These are phyloP conservation scores for Amanita subjunquillea DNA, from an alignment of 768 basidiomycete genomes.

Conservation along the genomic window DNA sequence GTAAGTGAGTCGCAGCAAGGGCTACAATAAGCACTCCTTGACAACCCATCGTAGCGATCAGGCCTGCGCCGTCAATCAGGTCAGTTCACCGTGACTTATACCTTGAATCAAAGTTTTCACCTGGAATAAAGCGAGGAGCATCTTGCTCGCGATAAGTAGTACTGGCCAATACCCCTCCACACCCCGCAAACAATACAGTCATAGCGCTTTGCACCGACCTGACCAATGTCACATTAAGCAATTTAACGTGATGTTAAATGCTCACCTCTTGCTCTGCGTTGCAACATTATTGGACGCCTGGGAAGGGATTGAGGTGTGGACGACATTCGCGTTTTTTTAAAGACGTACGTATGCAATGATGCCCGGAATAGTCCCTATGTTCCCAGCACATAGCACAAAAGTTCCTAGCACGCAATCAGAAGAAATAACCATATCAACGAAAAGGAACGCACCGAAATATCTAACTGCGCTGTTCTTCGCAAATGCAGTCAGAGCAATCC, in stretches of 20 bases:
- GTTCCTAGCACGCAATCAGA: constrained; percentile 19
- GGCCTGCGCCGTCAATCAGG: constrained; percentile 14
- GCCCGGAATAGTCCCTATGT: constrained; percentile 30
- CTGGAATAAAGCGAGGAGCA: constrained; percentile 33
- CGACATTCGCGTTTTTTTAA: not conserved
- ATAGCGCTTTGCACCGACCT: constrained; percentile 28
- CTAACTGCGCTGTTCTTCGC: constrained; percentile 24
- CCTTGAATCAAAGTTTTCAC: constrained; percentile 11
- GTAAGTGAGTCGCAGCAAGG: constrained; percentile 21
- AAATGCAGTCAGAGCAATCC: constrained; percentile 28
- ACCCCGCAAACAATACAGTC: constrained; percentile 28
- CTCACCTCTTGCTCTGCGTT: constrained; percentile 33
- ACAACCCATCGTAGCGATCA: constrained; percentile 28
- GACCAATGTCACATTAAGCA: not conserved
- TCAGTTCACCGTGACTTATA: not conserved
- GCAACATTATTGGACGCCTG: constrained; percentile 37
- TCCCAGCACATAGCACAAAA: constrained; percentile 33
- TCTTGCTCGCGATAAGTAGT: constrained; percentile 32
- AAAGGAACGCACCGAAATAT: constrained; percentile 27
- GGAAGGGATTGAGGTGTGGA: not conserved
- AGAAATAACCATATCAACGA: not conserved
- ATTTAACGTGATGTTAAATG: not conserved
- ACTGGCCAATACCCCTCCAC: constrained; percentile 34
- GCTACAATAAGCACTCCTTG: constrained; percentile 27
- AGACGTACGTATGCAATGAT: constrained; percentile 31